Evolutionary conservation across 495 filamentous ascomycete species (phyloP).

Genomic region (Aspergillus egyptiacus): DNA sequence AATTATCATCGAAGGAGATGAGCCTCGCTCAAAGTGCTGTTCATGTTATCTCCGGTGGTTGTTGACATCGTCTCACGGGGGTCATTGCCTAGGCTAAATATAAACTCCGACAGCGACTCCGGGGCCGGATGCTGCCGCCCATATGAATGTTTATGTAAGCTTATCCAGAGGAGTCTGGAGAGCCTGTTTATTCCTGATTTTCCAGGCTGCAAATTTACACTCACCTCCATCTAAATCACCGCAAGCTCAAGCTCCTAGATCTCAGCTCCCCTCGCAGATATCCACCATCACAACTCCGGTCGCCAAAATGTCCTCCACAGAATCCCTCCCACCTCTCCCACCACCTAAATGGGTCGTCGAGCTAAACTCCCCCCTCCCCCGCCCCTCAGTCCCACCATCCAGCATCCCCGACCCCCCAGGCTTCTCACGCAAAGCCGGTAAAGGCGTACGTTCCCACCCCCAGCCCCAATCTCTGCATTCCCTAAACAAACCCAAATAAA

Average conservation of each 20-base stretch:
- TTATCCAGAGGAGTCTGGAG: no score
- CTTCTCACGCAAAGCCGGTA: constrained; percentile 51
- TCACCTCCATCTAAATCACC: background rate
- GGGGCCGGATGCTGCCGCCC: background rate
- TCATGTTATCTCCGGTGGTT: background rate
- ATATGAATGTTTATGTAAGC: background rate
- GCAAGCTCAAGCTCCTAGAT: background rate
- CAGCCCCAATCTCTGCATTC: background rate
- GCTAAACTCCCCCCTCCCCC: constrained; percentile 59
- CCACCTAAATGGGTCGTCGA: constrained; percentile 78
- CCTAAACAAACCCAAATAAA: background rate
- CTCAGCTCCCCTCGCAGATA: background rate
- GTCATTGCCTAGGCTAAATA: background rate
- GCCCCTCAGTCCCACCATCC: constrained; percentile 49
- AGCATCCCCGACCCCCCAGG: constrained; percentile 83
- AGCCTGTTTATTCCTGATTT: constrained; percentile 11
- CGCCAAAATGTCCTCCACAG: constrained; percentile 22
- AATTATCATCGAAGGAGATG: no score
- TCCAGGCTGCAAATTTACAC: background rate
- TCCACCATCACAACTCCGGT: background rate
- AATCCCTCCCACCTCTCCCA: constrained; percentile 40
- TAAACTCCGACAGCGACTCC: background rate
- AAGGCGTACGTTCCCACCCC: constrained; percentile 36
- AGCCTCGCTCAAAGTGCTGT: no score
- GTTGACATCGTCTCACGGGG: background rate